Evolutionary conservation across 2,329 filamentous ascomycete genomes (phyloP), one percentile per base, ranked within the genome.

Genomic region (Biscogniauxia mediterranea): DNA sequence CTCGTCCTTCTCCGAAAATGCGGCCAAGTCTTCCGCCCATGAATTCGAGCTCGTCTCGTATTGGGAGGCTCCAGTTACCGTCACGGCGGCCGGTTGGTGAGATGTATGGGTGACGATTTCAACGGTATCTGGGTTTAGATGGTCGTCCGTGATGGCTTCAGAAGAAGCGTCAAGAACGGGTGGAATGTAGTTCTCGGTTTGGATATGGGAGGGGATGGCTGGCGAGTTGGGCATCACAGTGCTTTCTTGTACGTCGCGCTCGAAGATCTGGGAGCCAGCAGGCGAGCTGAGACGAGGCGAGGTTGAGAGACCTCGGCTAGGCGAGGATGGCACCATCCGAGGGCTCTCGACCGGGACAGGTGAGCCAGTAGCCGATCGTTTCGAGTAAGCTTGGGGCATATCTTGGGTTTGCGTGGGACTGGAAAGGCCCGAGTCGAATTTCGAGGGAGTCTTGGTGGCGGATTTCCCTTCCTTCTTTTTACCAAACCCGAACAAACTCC

Each of bases 171-270:
- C 92, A 54, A 98, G 83, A 13, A 96, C 93, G 0, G 94, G 86
- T 7, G 94, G 94, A 68, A 98, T 97, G 73, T 93, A 86, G 78
- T 98, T 93, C 75, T 98, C 94, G 7, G 92, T 97, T 69, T 93
- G 88, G 70, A 98, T 96, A 73, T 98, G 94, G 7, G 91, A 88
- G 2, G 94, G 94, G 64, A 97, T 95, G n/a, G 92, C 91, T 0
- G 91, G 89, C 2, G 91, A 94, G 63, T 84, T 87, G 62, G 92
- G 89, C 50, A 84, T 79, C n/a, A 86, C 77, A 28, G 85, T 80
- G 70, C 86, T 86, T 71, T 97, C 93, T 76, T 97, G 94, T 23
- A 98, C 94, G 74, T 93, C 92, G 71, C 94, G 90, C 80, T 98
- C 94, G 73, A 98, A 98, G 70, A 98, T 97, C 69, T 89, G 87